A percentile compares a stretch with the other conserved stretches of the same genome.
Evolutionary conservation across 768 basidiomycete genomes (phyloP).

Genomic region (Podaxis sp.): DNA sequence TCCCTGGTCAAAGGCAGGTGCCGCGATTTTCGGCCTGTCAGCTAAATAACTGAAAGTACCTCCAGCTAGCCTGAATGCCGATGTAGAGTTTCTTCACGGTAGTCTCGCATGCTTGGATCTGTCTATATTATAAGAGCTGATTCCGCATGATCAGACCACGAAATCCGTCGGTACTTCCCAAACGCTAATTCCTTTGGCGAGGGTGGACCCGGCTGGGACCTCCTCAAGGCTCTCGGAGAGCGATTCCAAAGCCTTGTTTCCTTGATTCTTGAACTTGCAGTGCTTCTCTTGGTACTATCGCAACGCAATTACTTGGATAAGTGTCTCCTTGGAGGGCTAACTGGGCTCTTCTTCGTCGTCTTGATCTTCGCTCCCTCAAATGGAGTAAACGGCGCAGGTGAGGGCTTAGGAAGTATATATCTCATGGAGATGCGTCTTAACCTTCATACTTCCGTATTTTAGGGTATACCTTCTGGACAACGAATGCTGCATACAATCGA

Average conservation of each 20-base stretch:
- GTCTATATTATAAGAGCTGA: not conserved
- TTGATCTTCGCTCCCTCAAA: constrained; percentile 33
- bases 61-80: constrained; percentile 18
- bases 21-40: not conserved
- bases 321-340: constrained; percentile 10
- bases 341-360: constrained; percentile 21
- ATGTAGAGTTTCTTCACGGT: constrained; percentile 20
- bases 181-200: constrained; percentile 28
- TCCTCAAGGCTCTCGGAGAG: constrained; percentile 26
- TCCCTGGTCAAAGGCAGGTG: constrained; percentile 34
- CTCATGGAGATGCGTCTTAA: not conserved
- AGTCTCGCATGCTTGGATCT: not conserved
- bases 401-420: not conserved
- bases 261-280: constrained; percentile 26
- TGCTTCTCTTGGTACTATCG: constrained; percentile 22
- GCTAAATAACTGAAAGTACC: constrained; percentile 21
- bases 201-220: constrained; percentile 34
- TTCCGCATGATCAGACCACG: not conserved
- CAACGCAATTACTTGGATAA: constrained; percentile 22
- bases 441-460: not conserved
- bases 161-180: constrained; percentile 17
- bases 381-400: constrained; percentile 36
- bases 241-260: constrained; percentile 22
- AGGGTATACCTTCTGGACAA: constrained; percentile 43
- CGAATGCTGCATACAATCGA: constrained; percentile 34